These are phyloP conservation scores for Colletotrichum agaves DNA, from an alignment of 2,329 filamentous ascomycete species.

Conservation along the genomic window DNA sequence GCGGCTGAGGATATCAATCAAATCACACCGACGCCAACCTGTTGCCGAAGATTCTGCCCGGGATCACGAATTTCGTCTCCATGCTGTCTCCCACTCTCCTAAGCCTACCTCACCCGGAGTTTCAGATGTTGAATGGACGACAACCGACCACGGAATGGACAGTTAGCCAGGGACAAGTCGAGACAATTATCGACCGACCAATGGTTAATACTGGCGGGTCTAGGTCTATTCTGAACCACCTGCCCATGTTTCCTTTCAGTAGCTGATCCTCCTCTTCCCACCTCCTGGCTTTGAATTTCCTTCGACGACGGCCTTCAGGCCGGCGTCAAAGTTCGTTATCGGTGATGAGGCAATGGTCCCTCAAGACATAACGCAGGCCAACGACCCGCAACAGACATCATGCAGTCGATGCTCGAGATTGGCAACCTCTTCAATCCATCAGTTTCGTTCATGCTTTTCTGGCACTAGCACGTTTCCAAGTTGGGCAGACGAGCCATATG, in stretches of 20 bases:
- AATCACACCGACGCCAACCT: neutral
- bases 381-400: conserved; percentile 12
- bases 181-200: conserved; percentile 1
- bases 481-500: neutral
- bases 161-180: neutral
- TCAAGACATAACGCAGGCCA: neutral
- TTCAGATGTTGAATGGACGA: conserved; percentile 11
- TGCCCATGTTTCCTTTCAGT: neutral
- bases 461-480: neutral
- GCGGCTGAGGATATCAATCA: neutral
- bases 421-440: neutral
- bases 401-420: conserved; percentile 4
- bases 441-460: neutral
- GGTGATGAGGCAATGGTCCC: neutral
- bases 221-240: neutral
- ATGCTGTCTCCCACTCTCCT: neutral
- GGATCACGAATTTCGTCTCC: neutral
- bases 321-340: neutral
- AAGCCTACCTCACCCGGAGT: neutral
- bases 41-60: neutral
- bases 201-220: neutral
- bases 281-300: neutral
- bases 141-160: conserved; percentile 4
- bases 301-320: neutral
- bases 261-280: neutral